Evolutionary conservation across 2,329 filamentous ascomycete genomes (phyloP), one percentile per base, ranked within the genome.

Genomic region (Dryadomyces quercus-mongolicae): DNA sequence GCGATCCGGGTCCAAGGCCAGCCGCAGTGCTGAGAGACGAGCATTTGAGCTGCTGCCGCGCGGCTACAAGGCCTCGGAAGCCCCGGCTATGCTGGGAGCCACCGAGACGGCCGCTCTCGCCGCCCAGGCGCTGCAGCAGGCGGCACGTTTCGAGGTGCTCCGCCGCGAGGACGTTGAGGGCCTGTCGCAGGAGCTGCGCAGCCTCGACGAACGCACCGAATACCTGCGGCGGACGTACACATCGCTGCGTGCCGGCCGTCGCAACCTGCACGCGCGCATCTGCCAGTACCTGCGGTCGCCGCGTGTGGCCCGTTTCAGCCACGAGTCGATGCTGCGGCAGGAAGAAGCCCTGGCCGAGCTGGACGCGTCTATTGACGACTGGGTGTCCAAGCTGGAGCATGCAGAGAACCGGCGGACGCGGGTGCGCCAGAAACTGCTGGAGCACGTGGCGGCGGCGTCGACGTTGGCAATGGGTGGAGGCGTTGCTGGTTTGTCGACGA

Each of bases 261-360:
- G 86, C 60, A 88, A 86, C 64, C 76, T 91, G 4, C 87, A 91
- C 63, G 77, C 78, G 8, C 80, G 87, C 47, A 88, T 91, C 69
- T 87, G 88, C 67, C 81, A 84, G 53, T 88, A 88, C 62, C 76
- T 91, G 10, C 83, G 85, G 51, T 85, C 83, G 18, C 82, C 85
- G 9, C 80, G 85, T 36, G 78, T 80, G 5, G 80, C 84, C 54
- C 84, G 80, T 59, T 88, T 90, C 65, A 88, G 82, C 59, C 77
- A 83, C 58, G 85, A 90, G 57, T 82, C 82, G 20, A 80, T 92
- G 66, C 74, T 91, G 45, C 87, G 85, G 70, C 86, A 91, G 65
- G 86, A 91, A 66, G 86, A 91, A 67, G 85, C 85, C 1, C 74
- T 92, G 12, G 80, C 82, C 1, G 86, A 90, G 65, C 77, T 92